Evolutionary conservation across 2,329 filamentous ascomycete genomes (phyloP), one percentile per base, ranked within the genome.

Genomic region (Penicillium paneum): DNA sequence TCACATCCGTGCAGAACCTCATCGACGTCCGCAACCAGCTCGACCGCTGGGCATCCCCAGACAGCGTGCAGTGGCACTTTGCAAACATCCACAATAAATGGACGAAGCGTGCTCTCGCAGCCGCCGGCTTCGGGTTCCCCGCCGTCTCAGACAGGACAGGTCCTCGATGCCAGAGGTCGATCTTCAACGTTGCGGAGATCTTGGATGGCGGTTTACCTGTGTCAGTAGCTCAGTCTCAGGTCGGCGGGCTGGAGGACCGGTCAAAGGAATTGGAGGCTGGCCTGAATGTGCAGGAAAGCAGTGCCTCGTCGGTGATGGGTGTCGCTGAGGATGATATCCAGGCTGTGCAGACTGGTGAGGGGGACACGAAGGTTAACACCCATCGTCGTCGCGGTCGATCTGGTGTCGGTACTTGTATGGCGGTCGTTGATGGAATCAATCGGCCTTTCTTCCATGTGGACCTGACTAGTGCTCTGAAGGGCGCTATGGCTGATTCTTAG

Each of bases 21-120:
- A 92, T 96, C 64, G 92, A 97, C 65, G 87, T 96, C 1, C 89
- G 91, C 63, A 95, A 95, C 70, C 91, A 96, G 69, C 84, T 97
- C 15, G 90, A 96, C 71, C 81, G 84, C n/a, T 93, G 95, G 68
- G 82, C 90, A 0, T 71, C 86, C 0, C 92, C 92, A 0, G 84
- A 91, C 12, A 79, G 79, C 1, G 91, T 96, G 2, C 90, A 96
- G 69, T 96, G 91, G 91, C 92, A 96, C 72, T 86, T 97, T 59
- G 89, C 91, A 15, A 87, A 85, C 71, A 88, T 97, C 75, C 89
- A 86, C 74, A 96, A 92, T 76, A 82, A 88, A 51, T 96, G 92
- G 92, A 92, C 90, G 21, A 96, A 94, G 76, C 87, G 91, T 28
- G 91, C 90, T 5, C 83, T 97, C 38, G 87, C 87, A 3, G 84